Percentiles rank a stretch among this genome's conserved stretches.
Evolutionary conservation across 2,329 filamentous ascomycete species (phyloP).

Genomic region (Ascocoryne sarcoides): DNA sequence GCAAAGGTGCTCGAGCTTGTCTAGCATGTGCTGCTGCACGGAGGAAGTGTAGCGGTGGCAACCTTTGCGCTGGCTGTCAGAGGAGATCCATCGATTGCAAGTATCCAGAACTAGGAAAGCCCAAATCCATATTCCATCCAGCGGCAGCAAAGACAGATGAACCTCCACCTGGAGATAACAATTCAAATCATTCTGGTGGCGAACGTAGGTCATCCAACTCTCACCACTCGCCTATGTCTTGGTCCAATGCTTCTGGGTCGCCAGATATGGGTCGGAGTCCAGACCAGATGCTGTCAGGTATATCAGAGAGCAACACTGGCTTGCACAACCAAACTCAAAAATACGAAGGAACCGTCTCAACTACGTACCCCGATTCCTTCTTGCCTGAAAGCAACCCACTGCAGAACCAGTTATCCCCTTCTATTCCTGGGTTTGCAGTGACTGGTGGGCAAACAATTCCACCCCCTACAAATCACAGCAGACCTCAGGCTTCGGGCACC

Average conservation of each 20-base stretch:
- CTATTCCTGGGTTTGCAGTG: not conserved
- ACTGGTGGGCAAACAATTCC: not conserved
- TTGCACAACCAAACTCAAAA: not conserved
- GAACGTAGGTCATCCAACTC: not conserved
- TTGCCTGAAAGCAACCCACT: not conserved
- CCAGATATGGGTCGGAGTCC: constrained; percentile 2
- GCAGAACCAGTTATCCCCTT: constrained; percentile 1
- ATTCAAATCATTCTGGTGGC: not conserved
- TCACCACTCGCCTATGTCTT: constrained; percentile 10
- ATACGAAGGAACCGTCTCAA: no score
- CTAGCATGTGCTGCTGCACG: constrained; percentile 15
- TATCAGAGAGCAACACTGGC: not conserved
- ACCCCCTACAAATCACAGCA: not conserved
- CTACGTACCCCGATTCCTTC: not conserved
- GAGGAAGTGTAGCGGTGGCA: constrained; percentile 18
- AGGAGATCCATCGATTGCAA: constrained; percentile 15
- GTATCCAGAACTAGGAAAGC: constrained; percentile 10
- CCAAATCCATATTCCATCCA: not conserved
- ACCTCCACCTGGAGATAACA: not conserved
- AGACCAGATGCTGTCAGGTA: not conserved
- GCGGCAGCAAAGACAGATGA: not conserved
- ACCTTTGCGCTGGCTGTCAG: constrained; percentile 14
- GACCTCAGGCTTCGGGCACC: not conserved
- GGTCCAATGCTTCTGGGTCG: constrained; percentile 6
- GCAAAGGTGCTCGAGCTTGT: constrained; percentile 18